Conservation (phyloP, 768 basidiomycete species). For the Lentinula sp. region DNA sequence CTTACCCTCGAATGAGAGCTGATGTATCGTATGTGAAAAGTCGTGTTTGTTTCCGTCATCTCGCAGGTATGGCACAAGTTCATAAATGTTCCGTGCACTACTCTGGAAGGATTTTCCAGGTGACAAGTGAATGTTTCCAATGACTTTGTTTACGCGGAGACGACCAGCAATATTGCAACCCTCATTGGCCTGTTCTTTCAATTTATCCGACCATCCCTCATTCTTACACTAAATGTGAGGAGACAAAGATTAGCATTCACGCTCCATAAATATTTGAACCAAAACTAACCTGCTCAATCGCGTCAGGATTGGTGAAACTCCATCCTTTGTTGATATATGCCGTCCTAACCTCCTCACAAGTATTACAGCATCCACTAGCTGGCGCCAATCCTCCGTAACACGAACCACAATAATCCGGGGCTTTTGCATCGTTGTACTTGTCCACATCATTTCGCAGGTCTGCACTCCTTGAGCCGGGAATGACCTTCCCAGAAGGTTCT, state of each 20-base stretch:
- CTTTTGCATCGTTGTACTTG: constrained; percentile 57
- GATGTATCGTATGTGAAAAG: constrained; percentile 85
- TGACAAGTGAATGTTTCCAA: constrained; percentile 92
- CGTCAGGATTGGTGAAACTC: constrained; percentile 89
- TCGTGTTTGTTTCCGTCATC: constrained; percentile 88
- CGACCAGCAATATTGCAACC: constrained; percentile 93
- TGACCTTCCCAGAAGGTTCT: constrained; percentile 46
- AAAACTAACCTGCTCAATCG: constrained; percentile 79
- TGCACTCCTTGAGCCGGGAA: constrained; percentile 47
- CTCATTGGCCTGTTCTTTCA: constrained; percentile 87
- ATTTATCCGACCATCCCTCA: constrained; percentile 93
- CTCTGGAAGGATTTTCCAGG: constrained; percentile 95
- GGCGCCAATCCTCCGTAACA: constrained; percentile 88
- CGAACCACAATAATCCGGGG: constrained; percentile 80
- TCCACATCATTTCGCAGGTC: constrained; percentile 88
- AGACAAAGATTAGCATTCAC: background rate
- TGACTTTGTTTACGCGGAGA: constrained; percentile 93
- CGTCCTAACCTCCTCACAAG: constrained; percentile 90
- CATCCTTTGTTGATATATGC: constrained; percentile 90
- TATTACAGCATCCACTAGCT: constrained; percentile 84
- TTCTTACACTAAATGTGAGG: constrained; percentile 61
- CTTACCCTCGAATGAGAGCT: constrained; percentile 66
- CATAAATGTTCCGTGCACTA: constrained; percentile 71
- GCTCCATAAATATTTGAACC: background rate
- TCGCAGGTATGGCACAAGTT: constrained; percentile 90